Base-by-base conservation (phyloP, 2,329 filamentous ascomycete genomes). In the Chalaropsis ovoidea region DNA sequence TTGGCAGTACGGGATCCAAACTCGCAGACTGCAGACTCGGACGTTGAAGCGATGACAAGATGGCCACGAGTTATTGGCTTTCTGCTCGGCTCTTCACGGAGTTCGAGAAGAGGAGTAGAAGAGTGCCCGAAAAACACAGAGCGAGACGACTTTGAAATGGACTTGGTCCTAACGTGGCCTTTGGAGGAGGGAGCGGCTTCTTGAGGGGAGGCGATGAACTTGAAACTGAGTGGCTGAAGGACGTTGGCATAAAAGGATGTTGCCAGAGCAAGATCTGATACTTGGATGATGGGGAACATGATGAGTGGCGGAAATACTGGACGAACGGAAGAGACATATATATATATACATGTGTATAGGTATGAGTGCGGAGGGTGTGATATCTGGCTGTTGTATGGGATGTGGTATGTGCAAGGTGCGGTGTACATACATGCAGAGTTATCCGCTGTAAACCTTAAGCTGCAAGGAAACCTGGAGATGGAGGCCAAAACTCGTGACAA, bases 181-280 rank as follows among this genome's bases (percentile, higher is more conserved):
- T 54, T 64, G 42, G 58, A 42, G n/a, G 58, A 61, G 22, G 31
- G 35, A 1, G 39, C 13, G 24, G 19, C 22, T 22, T 31, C 22
- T 22, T 31, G 31, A 19, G 61, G 27, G 15, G 71, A 69, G 67
- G 69, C 15, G 56, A 74, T 66, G 66, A 86, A 95, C 68, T 82
- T 82, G 68, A 95, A 85, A 45, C 88, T 88, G 24, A 95, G 80
- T 2, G 89, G 87, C 70, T 93, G 89, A 7, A 90, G 81, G 69
- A 90, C 81, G 68, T 88, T 83, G 24, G 91, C 83, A 75, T 90
- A 95, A 78, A 95, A 95, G 7, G 90, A 94, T 62, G 87, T 85
- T 2, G 90, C 88, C 43, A 86, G 84, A 65, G 90, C 84, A 64
- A 95, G 83, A 74, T 92, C 86, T 68, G 85, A 86, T 72, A 95